phyloP scores from a whole-genome alignment of 2,329 filamentous ascomycete genomes.

The Didymella lethalis region DNA sequence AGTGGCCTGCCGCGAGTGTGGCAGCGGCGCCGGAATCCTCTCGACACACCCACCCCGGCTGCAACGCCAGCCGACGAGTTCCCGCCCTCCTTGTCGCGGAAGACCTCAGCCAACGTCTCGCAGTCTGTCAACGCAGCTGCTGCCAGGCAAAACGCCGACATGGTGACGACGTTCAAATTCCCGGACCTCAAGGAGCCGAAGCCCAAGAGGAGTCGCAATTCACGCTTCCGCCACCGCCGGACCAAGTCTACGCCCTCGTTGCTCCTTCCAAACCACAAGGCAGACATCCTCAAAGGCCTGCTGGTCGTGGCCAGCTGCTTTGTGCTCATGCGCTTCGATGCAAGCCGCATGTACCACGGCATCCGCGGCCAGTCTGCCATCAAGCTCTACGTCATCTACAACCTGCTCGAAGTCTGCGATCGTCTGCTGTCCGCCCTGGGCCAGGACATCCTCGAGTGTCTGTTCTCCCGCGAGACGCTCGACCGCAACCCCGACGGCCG shows the following conservation, averaged over 20 bases:
- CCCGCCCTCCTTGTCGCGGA: conserved; percentile 35
- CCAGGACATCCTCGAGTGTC: conserved; percentile 93
- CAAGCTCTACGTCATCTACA: conserved; percentile 99
- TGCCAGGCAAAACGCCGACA: conserved; percentile 35
- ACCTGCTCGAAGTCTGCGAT: conserved; percentile 92
- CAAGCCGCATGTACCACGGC: conserved; percentile 97
- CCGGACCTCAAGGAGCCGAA: conserved; percentile 40
- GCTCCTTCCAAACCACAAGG: conserved; percentile 88
- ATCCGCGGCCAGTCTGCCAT: conserved; percentile 96
- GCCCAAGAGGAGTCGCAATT: conserved; percentile 41
- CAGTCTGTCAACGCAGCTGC: conserved; percentile 27
- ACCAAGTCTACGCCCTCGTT: conserved; percentile 86
- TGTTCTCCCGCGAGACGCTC: conserved; percentile 91
- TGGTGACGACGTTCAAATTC: conserved; percentile 36
- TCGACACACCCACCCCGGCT: conserved; percentile 37
- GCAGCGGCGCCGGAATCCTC: conserved; percentile 63
- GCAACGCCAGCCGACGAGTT: conserved; percentile 42
- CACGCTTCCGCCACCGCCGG: conserved; percentile 67
- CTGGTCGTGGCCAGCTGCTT: conserved; percentile 87
- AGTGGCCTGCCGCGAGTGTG: conserved; percentile 81
- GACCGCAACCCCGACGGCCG: conserved; percentile 87
- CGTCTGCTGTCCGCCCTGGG: conserved; percentile 88
- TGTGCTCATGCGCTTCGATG: conserved; percentile 88
- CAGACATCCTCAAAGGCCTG: conserved; percentile 88
- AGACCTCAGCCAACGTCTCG: conserved; percentile 34